phyloP scores from a whole-genome alignment of 805 yeast species.

The Zygosaccharomyces gambellarensis region DNA sequence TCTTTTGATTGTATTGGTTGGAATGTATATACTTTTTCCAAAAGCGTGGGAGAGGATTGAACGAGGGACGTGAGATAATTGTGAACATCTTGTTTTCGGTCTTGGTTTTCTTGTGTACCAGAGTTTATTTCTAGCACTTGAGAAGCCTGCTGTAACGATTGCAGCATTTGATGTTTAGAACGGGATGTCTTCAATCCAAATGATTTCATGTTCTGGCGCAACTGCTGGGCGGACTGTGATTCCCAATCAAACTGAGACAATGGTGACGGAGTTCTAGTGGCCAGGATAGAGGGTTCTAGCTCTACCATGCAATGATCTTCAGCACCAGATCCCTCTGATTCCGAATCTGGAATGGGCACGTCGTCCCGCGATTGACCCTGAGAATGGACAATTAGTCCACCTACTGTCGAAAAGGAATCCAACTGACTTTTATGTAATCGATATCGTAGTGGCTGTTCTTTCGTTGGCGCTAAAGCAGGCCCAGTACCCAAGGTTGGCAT shows the following conservation, averaged over 20 bases:
- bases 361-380: slow-evolving; percentile 2
- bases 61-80: slow-evolving; percentile 22
- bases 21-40: slow-evolving; percentile 29
- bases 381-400: slow-evolving; percentile 1
- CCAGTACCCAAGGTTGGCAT: slow-evolving; percentile 16
- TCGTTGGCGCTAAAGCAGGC: not conserved
- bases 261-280: slow-evolving; percentile 1
- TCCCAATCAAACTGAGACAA: slow-evolving; percentile 1
- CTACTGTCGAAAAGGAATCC: not conserved
- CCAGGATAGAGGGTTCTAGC: slow-evolving; percentile 3
- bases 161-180: slow-evolving; percentile 28
- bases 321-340: slow-evolving; percentile 4
- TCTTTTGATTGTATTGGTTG: slow-evolving; percentile 26
- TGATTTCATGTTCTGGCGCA: slow-evolving; percentile 21
- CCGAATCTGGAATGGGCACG: slow-evolving; percentile 9
- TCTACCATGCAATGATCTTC: slow-evolving; percentile 5
- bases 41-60: slow-evolving; percentile 17
- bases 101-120: slow-evolving; percentile 7
- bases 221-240: slow-evolving; percentile 25
- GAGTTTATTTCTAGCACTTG: slow-evolving; percentile 17
- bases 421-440: not conserved
- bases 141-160: slow-evolving; percentile 28
- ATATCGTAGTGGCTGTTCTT: slow-evolving; percentile 2
- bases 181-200: slow-evolving; percentile 31
- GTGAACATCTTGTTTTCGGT: slow-evolving; percentile 17